A percentile compares a stretch with the other conserved stretches of the same genome.
These are phyloP conservation scores for Plasmodium gonderi DNA, from an alignment of 169 alveolate genomes.

Conservation along the genomic window DNA sequence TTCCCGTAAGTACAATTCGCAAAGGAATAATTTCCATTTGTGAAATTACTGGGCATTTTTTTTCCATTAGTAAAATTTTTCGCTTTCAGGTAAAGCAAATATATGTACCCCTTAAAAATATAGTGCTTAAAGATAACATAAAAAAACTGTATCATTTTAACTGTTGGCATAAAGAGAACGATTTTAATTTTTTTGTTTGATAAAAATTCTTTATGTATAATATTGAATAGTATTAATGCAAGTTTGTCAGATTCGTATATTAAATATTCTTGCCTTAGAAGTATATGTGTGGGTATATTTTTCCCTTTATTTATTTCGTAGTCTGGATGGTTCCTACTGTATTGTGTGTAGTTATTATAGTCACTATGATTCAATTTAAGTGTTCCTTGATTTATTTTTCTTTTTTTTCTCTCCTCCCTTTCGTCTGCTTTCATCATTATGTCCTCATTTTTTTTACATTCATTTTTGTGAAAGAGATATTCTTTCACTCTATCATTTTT, in stretches of 20 bases:
- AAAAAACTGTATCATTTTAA: constrained; percentile 63
- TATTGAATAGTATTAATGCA: constrained; percentile 46
- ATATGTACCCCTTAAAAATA: constrained; percentile 62
- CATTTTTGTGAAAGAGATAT: neutral
- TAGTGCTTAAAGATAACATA: constrained; percentile 61
- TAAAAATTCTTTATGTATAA: constrained; percentile 31
- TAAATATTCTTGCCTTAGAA: constrained; percentile 70
- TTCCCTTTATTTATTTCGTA: constrained; percentile 54
- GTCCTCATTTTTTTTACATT: neutral
- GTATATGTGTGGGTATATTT: constrained; percentile 68
- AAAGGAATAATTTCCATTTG: neutral
- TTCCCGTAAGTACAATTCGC: neutral
- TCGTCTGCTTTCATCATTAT: neutral
- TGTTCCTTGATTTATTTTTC: neutral
- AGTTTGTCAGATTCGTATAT: constrained; percentile 66
- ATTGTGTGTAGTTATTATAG: constrained; percentile 31
- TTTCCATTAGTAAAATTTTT: neutral
- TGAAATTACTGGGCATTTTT: neutral
- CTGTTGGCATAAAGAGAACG: constrained; percentile 71
- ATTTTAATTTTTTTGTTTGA: constrained; percentile 20
- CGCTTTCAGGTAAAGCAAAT: constrained; percentile 39
- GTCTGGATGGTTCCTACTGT: neutral
- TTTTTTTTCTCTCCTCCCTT: neutral
- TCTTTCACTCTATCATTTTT: too few relatives aligned
- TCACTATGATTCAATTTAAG: constrained; percentile 42